Base-by-base conservation (phyloP, 2,329 filamentous ascomycete genomes). In the Thermochaetoides dissita region DNA sequence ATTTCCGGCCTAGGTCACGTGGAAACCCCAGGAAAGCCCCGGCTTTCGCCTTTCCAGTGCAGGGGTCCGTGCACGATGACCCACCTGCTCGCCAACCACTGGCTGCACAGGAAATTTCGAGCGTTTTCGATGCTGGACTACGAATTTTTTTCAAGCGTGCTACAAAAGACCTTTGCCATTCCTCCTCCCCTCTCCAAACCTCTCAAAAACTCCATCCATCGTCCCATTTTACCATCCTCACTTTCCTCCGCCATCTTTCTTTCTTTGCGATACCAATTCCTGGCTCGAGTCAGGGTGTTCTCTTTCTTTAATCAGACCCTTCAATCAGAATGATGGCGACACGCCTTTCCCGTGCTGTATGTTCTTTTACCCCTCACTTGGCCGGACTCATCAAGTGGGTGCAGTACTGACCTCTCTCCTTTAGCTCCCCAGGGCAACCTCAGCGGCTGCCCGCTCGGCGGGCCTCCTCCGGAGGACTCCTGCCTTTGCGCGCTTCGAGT, bases 401-500 rank as follows among this genome's bases (percentile, higher is more conserved):
- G 17, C 31, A 12, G 35, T 34, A 38, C 49, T 50, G 29, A 50
- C 44, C 33, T 24, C 29, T 10, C n/a, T 29, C 17, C 10, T 37
- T 60, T 53, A 88, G 83, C 76, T 93, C 66, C 84, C 86, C 60
- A 78, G 86, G 73, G 79, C 83, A 63, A 69, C 74, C 53, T 71
- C 81, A 58, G 67, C 76, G 61, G 69, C 79, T 63, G 69, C 78
- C 61, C 81, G 81, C 65, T 72, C 79, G 58, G 72, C 79, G 56
- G 69, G 74, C 46, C 67, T 76, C 59, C 66, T 79, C 62, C 79
- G 80, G 67, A 75, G 81, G 57, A 72, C 72, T 52, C 77, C 83
- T 51, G 76, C 77, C 57, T 85, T 89, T 62, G 77, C 81, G 59
- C 74, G 83, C 57, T 86, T 83, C 69, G 81, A 83, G 64, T 82